Base-by-base conservation (phyloP, 352 stramenopile genomes). In the Pythium folliculosum region DNA sequence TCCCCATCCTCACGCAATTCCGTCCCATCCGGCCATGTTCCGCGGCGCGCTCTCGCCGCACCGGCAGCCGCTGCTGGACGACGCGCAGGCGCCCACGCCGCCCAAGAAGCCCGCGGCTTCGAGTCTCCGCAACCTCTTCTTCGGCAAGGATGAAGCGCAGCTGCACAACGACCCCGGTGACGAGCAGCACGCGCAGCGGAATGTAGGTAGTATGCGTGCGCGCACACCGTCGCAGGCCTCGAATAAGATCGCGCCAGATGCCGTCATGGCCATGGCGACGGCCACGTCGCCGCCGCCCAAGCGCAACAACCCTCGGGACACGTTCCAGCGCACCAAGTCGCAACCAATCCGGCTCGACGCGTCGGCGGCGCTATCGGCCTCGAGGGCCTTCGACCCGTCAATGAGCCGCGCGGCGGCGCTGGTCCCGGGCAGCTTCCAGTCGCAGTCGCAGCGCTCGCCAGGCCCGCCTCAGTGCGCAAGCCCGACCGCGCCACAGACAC, bases 271-370 rank as follows among this genome's bases (percentile, higher is more conserved):
- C 10, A 12, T 17, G 37, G 9, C 9, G 37, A 3, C 4, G 9
- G 37, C 10, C 3, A 43, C 37, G 37, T 43, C 37, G 9, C 37
- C 52, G 3, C 13, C 61, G 3, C 5, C 48, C 21, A 59, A 60
- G 32, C 37, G 37, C 37, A 32, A 5, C 43, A 68, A 55, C 52
- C 52, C 27, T 9, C 61, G 61, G 9, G 61, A 68, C 51, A 68
- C 51, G 13, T 61, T 68, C 52, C 61, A 68, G 32, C 61, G 61
- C 17, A 27, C 61, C 19, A 55, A 61, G 40, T 68, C 61, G 43
- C 61, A 68, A 13, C 61, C 61, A 19, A 55, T 68, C 32, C 50
- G 61, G 1, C 23, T 68, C 38, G 61, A 68, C 40, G 61, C 52
- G n/a, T 68, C 61, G 25, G 51, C 51, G 2, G 51, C 61, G 17